Percentiles rank a stretch among this genome's conserved stretches.
Evolutionary conservation across 495 filamentous ascomycete species (phyloP).

Genomic region (Podospora bellae-mahoneyi): DNA sequence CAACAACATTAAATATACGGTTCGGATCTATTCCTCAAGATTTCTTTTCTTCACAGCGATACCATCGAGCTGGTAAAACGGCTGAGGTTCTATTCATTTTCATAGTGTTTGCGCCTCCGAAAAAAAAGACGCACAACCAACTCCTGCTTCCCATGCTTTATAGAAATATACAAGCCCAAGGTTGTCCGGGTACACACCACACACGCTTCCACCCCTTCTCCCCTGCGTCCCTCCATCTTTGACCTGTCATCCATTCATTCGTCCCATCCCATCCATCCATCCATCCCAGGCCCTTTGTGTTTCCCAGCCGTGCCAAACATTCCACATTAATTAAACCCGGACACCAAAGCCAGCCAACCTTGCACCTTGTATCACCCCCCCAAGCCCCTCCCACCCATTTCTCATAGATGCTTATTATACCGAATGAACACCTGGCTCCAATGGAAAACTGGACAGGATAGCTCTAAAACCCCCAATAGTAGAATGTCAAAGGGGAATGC

Average conservation of each 20-base stretch:
- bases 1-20: background rate
- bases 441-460: background rate
- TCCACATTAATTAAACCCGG: constrained; percentile 1
- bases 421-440: background rate
- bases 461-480: background rate
- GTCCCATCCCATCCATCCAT: background rate
- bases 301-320: background rate
- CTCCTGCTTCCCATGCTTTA: background rate
- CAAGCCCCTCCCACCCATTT: background rate
- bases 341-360: constrained; percentile 3
- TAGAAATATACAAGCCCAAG: background rate
- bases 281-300: background rate
- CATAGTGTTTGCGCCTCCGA: background rate
- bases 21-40: background rate
- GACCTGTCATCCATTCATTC: constrained; percentile 1
- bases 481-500: background rate
- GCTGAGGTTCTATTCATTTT: background rate
- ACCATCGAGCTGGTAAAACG: background rate
- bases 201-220: background rate
- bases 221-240: background rate
- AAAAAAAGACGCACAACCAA: background rate
- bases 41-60: background rate
- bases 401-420: constrained; percentile 4
- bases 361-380: background rate
- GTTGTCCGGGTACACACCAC: background rate